Conservation (phyloP, 139 green algal genomes). For the Penium margaritaceum region DNA sequence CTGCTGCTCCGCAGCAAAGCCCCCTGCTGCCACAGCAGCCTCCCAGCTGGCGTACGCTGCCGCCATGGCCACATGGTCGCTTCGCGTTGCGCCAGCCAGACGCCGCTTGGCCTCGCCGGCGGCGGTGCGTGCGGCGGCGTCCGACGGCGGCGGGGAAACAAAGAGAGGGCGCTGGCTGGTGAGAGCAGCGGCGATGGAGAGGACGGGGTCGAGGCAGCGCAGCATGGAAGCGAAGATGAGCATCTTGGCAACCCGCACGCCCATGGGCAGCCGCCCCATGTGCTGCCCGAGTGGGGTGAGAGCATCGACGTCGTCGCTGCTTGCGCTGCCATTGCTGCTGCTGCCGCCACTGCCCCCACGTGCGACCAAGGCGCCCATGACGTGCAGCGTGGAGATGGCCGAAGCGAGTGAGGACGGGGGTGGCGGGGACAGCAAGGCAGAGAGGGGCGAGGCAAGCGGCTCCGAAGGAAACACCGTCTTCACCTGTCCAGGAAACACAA, state of each 20-base stretch:
- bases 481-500: too few species aligned
- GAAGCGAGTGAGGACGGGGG: too few species aligned
- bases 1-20: neutral
- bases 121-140: slow-evolving; percentile 40
- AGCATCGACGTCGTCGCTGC: slow-evolving; percentile 32
- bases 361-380: too few species aligned
- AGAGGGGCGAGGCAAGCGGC: too few species aligned
- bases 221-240: slow-evolving; percentile 71
- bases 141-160: slow-evolving; percentile 12
- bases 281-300: slow-evolving; percentile 73
- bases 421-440: too few species aligned
- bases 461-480: too few species aligned
- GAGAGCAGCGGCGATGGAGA: slow-evolving; percentile 62
- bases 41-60: slow-evolving; percentile 41
- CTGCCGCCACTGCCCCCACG: too few species aligned
- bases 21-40: slow-evolving; percentile 14
- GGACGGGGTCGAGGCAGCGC: slow-evolving; percentile 65
- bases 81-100: slow-evolving; percentile 31
- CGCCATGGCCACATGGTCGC: slow-evolving; percentile 46
- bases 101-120: slow-evolving; percentile 42
- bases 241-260: slow-evolving; percentile 72
- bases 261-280: slow-evolving; percentile 71
- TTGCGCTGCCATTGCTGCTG: too few species aligned
- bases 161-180: slow-evolving; percentile 16
- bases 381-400: too few species aligned